Base-by-base conservation (phyloP, 805 yeast species). In the Pichia californica region DNA sequence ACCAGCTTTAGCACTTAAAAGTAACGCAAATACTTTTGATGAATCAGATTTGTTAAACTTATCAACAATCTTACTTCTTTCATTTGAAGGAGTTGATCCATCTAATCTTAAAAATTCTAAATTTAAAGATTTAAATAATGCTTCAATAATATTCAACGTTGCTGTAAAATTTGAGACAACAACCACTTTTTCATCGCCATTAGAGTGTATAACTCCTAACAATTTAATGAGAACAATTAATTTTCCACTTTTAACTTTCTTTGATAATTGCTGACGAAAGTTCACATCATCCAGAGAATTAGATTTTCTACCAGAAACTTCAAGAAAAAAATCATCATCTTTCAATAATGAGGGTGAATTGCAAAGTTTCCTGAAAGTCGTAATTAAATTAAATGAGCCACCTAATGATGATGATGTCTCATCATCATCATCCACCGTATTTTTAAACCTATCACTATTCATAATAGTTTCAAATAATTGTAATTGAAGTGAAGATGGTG, bases 1-100 rank as follows among this genome's bases (percentile, higher is more conserved):
- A 4, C 99, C 99, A 4, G 95, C 81, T 59, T 88, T 87, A 0
- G 96, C 83, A 4, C 96, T 86, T 11, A 93, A 62, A 11, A 93
- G 63, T 52, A 93, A 88, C 0, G 81, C 82, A 56, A 83, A 77
- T 29, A 61, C 56, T 4, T 68, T 61, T n/a, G n/a, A n/a, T n/a
- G n/a, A n/a, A 28, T 59, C 59, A 8, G 70, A 46, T 18, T 61
- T 70, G 57, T 89, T 89, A 62, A 91, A 91, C 11, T 73, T 64
- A 14, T 72, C 73, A 1, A 93, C 95, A 15, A 85, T 64, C 4
- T 69, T 60, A 45, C 79, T 83, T 31, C 99, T 67, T 37, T 71
- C 67, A 31, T 74, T 77, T 26, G 78, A 71, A 0, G 88, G 83
- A 0, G 95, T 87, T 1, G 85, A 70, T 0, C 99, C 99, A 63